Base-by-base conservation (phyloP, 768 basidiomycete genomes). In the Crassisporium funariophilum region DNA sequence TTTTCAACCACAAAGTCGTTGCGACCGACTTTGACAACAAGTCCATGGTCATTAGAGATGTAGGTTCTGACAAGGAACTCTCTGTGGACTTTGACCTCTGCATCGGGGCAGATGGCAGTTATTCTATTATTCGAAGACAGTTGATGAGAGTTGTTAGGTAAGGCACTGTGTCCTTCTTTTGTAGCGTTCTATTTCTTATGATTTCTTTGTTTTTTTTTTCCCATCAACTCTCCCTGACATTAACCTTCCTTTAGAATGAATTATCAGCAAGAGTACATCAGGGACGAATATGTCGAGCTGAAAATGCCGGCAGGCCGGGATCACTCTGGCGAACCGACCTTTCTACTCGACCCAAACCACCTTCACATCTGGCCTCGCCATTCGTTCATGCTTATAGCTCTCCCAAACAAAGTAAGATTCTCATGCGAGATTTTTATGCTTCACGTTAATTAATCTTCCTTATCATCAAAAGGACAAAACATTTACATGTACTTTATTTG, bases 291-390 rank as follows among this genome's bases (percentile, higher is more conserved):
- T 70, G 77, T 98, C 61, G 95, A 99, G 75, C 79, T 98, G 49
- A 91, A 87, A 74, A 92, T 99, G 82, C 92, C 93, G 61, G 81
- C 95, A 65, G 84, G 84, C 47, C 67, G 70, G 63, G 78, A 78
- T 66, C 61, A 63, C 58, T 70, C 74, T 65, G 89, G 81, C 64
- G 75, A 77, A 50, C 72, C 84, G 53, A 74, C 72, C 20, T 98
- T 88, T 74, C 74, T 84, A 48, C 85, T 99, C 67, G 92, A 95
- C 77, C 89, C 91, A 59, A 88, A 89, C 68, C 90, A 98, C 69
- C 84, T 99, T 57, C 95, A 99, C 73, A 98, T 99, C 60, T 99
- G 95, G 95, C 97, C 95, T 55, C 88, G 95, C 63, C 91, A 94
- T 68, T 91, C 93, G 37, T 98, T 98, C 78, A 99, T 99, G 95